Evolutionary conservation across 164 flowering plant genomes (phyloP).

Genomic region (Cinnamomum micranthum): DNA sequence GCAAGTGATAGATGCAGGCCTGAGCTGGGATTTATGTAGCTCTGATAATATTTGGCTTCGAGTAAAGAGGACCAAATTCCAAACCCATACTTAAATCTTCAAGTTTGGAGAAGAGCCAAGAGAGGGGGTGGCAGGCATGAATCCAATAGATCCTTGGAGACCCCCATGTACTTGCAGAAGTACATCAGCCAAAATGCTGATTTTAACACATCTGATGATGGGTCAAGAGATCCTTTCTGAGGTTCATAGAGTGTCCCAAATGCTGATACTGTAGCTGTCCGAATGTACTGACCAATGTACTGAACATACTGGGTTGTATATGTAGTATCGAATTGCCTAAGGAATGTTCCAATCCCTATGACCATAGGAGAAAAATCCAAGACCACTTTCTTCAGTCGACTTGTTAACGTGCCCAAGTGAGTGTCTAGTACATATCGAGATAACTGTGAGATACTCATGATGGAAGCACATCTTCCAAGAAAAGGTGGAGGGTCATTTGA

Average conservation of each 20-base stretch:
- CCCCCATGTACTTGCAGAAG: constrained; percentile 25
- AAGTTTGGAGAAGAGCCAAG: constrained; percentile 19
- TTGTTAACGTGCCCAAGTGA: constrained; percentile 25
- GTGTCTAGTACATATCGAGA: constrained; percentile 22
- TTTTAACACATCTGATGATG: constrained; percentile 19
- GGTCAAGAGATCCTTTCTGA: constrained; percentile 14
- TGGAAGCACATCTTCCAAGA: constrained; percentile 17
- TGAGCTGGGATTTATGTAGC: no score
- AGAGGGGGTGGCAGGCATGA: constrained; percentile 24
- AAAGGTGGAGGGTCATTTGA: constrained; percentile 14
- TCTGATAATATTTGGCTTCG: no score
- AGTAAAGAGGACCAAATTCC: no score
- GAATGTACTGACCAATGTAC: constrained; percentile 28
- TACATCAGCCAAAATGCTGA: constrained; percentile 3
- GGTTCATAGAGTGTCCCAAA: constrained; percentile 13
- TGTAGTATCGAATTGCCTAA: constrained; percentile 22
- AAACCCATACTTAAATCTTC: not conserved
- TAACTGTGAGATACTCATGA: constrained; percentile 24
- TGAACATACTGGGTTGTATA: constrained; percentile 21
- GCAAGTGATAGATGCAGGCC: no score
- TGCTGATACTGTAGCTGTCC: constrained; percentile 13
- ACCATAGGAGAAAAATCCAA: constrained; percentile 29
- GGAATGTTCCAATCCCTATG: constrained; percentile 26
- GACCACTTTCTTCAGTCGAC: constrained; percentile 19
- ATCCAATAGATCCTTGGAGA: constrained; percentile 15